These are phyloP conservation scores for Fusarium sublunatum DNA, from an alignment of 2,329 filamentous ascomycete genomes.

Conservation along the genomic window DNA sequence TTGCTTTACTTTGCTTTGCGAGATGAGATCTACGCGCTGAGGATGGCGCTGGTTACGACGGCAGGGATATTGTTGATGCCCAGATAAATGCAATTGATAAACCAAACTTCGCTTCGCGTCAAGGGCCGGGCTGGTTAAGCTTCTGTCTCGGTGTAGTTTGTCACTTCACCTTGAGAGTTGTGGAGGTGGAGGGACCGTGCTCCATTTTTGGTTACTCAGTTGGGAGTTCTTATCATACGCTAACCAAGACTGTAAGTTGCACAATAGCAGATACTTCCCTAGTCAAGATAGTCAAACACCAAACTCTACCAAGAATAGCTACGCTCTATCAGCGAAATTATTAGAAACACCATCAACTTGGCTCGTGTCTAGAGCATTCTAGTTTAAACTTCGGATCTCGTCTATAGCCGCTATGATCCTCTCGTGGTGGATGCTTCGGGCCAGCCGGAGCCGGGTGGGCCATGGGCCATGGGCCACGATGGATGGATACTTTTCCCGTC, in stretches of 20 bases:
- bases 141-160: constrained; percentile 19
- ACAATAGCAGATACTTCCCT: neutral
- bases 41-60: constrained; percentile 3
- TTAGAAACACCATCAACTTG: constrained; percentile 14
- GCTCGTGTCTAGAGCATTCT: constrained; percentile 29
- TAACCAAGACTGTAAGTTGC: constrained; percentile 6
- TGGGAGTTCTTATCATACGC: constrained; percentile 12
- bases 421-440: constrained; percentile 25
- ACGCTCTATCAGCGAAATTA: constrained; percentile 2
- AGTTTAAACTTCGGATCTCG: constrained; percentile 26
- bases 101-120: constrained; percentile 27
- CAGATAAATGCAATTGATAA: constrained; percentile 8
- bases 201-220: constrained; percentile 2
- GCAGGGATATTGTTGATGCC: constrained; percentile 23
- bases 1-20: constrained; percentile 15
- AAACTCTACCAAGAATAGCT: constrained; percentile 22
- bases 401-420: constrained; percentile 32
- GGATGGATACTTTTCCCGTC: constrained; percentile 13
- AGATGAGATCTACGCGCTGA: constrained; percentile 15
- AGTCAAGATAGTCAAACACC: too few relatives aligned
- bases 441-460: constrained; percentile 32
- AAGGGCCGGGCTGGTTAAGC: constrained; percentile 17
- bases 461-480: too few relatives aligned
- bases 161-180: constrained; percentile 6
- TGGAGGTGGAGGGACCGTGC: neutral